Evolutionary conservation across 2,329 filamentous ascomycete genomes (phyloP), one percentile per base, ranked within the genome.

Genomic region (Aspergillus sp.): DNA sequence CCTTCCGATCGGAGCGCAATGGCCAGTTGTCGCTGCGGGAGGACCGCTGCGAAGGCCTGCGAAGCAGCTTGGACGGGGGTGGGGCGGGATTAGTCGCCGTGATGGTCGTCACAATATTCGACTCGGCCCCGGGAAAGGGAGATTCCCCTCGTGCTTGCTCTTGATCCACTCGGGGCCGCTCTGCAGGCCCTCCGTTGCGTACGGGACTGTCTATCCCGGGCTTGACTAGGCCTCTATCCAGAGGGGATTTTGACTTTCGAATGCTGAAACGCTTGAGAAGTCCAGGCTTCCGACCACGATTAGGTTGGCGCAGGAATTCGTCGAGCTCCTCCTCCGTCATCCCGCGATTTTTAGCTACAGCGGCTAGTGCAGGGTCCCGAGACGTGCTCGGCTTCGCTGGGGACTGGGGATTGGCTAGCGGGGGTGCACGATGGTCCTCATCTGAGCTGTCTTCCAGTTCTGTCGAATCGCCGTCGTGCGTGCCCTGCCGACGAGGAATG

Each of bases 361-460:
- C 72, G 17, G 71, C 72, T 52, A 75, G 59, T 30, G 67, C 70
- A 53, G 71, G 77, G 27, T 77, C 30, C 58, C 57, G 32, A 62
- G 66, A 42, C 66, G 61, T 13, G 69, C 58, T 42, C 65, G 66
- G n/a, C 63, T 64, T 44, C 62, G 17, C 41, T 25, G 56, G 42
- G 15, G 58, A 41, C 17, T 52, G 58, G 8, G 39, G 42, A 19
- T 23, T 44, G 52, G 51, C 25, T n/a, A 21, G 21, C 49, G 36
- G 52, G 41, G 73, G 60, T 59, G 71, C 63, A 5, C 62, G 67
- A 15, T 65, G 60, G 52, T 79, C 78, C 21, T 84, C 82, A 48
- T 87, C 83, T 30, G 84, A 85, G 62, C 82, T 87, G 67, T 89
- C 85, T 2, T 84, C 83, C 2, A 87, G 74, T 49, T 88, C 85